phyloP scores from a whole-genome alignment of 2,329 filamentous ascomycete species.

The Penicillium sp. region DNA sequence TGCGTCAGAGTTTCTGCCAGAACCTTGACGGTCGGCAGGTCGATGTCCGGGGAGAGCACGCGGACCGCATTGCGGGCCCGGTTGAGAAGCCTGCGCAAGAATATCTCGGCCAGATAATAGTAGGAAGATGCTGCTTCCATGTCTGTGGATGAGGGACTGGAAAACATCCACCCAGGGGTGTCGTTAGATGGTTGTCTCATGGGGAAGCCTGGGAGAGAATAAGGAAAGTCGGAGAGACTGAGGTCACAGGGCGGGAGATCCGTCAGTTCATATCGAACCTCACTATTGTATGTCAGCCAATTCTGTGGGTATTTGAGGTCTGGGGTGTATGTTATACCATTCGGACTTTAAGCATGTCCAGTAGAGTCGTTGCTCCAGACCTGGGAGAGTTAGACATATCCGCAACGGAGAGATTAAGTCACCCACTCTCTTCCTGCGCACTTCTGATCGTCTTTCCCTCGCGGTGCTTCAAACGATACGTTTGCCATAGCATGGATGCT shows the following conservation, averaged over 20 bases:
- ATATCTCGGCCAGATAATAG: slow-evolving; percentile 28
- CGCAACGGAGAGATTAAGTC: background rate
- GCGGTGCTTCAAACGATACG: slow-evolving; percentile 25
- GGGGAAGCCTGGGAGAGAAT: slow-evolving; percentile 24
- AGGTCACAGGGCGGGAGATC: slow-evolving; percentile 26
- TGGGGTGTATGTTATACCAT: slow-evolving; percentile 13
- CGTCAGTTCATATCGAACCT: slow-evolving; percentile 26
- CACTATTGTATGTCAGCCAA: slow-evolving; percentile 11
- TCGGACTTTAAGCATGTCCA: slow-evolving; percentile 29
- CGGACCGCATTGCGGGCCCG: slow-evolving; percentile 26
- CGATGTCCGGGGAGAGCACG: slow-evolving; percentile 19
- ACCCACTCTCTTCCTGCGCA: slow-evolving; percentile 25
- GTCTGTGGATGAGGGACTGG: slow-evolving; percentile 14
- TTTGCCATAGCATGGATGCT: slow-evolving; percentile 27
- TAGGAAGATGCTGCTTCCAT: slow-evolving; percentile 24
- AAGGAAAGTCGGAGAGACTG: slow-evolving; percentile 25
- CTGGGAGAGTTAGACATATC: slow-evolving; percentile 11
- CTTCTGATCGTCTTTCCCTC: slow-evolving; percentile 18
- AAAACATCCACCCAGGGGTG: slow-evolving; percentile 10
- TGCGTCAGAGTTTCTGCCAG: slow-evolving; percentile 19
- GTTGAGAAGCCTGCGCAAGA: slow-evolving; percentile 33
- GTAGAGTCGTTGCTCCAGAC: slow-evolving; percentile 26
- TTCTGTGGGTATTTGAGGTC: background rate
- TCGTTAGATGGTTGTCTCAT: slow-evolving; percentile 13
- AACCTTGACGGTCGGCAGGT: slow-evolving; percentile 12